phyloP scores from a whole-genome alignment of 805 yeast genomes.

The Metschnikowia hibisci region DNA sequence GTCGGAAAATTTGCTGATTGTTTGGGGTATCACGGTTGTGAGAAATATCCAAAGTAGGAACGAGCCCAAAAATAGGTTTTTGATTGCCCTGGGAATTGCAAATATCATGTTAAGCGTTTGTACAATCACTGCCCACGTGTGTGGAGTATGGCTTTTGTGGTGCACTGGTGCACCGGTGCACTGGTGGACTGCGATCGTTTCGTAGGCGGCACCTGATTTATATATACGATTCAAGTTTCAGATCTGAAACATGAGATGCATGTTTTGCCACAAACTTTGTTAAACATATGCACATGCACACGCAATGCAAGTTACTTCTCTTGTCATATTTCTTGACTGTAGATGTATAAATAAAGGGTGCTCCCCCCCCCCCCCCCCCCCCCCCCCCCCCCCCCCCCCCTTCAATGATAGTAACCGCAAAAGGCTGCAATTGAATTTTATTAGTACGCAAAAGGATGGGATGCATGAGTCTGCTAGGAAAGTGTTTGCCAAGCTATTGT shows the following conservation, averaged over 20 bases:
- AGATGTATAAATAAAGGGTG: neutral
- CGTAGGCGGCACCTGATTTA: neutral
- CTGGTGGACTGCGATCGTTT: neutral
- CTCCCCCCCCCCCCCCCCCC: too few relatives aligned
- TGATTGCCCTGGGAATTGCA: constrained; percentile 9
- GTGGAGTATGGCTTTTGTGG: neutral
- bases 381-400: too few relatives aligned
- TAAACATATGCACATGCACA: neutral
- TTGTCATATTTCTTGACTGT: too few relatives aligned
- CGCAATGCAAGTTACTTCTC: neutral
- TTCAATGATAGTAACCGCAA: too few relatives aligned
- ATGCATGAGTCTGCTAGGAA: too few relatives aligned
- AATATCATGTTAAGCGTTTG: constrained; percentile 7
- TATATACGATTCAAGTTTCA: neutral
- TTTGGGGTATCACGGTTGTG: constrained; percentile 40
- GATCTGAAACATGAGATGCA: neutral
- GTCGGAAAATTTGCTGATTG: constrained; percentile 26
- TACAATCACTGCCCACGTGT: too few relatives aligned
- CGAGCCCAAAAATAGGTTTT: constrained; percentile 20
- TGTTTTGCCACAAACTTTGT: neutral
- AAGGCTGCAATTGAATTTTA: too few relatives aligned
- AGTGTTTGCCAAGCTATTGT: too few relatives aligned
- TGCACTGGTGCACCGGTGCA: too few relatives aligned
- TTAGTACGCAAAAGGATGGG: too few relatives aligned
- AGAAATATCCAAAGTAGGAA: constrained; percentile 37